phyloP scores from a whole-genome alignment of 1,139 yeast species.

The Saccharomyces hybrid region DNA sequence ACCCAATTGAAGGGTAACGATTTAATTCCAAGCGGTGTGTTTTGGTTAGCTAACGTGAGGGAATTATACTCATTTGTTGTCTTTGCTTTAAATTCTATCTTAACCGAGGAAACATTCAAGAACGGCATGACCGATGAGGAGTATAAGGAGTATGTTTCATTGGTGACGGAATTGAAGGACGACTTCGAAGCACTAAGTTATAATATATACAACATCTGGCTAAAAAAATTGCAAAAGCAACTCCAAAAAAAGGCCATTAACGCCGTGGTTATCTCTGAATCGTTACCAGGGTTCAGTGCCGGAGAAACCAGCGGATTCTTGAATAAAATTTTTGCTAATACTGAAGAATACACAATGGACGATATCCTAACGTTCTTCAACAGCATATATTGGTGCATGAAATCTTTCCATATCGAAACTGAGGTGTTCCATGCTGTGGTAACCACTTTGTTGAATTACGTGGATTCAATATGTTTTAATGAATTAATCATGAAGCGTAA shows the following conservation, averaged over 20 bases:
- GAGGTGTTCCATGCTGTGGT: constrained; percentile 83
- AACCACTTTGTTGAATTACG: constrained; percentile 73
- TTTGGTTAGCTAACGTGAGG: constrained; percentile 96
- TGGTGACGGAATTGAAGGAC: constrained; percentile 87
- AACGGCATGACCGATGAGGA: constrained; percentile 87
- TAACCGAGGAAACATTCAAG: constrained; percentile 71
- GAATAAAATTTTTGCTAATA: constrained; percentile 67
- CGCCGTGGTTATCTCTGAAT: constrained; percentile 90
- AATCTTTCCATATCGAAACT: constrained; percentile 78
- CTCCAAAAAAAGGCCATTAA: constrained; percentile 88
- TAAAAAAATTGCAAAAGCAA: constrained; percentile 89
- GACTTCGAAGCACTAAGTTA: constrained; percentile 90
- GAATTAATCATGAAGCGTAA: constrained; percentile 93
- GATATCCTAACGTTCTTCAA: constrained; percentile 86
- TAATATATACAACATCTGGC: constrained; percentile 95
- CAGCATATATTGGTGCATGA: constrained; percentile 89
- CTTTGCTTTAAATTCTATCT: constrained; percentile 84
- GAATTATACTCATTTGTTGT: constrained; percentile 92
- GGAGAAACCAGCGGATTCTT: constrained; percentile 82
- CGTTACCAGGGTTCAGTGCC: constrained; percentile 92
- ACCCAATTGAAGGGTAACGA: constrained; percentile 72
- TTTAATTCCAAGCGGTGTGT: constrained; percentile 86
- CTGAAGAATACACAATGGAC: constrained; percentile 84
- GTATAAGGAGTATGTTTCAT: constrained; percentile 79
- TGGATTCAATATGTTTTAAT: constrained; percentile 92